Percentiles rank a stretch among this genome's conserved stretches.
These are phyloP conservation scores for Emergomyces africanus DNA, from an alignment of 2,329 filamentous ascomycete genomes.

Conservation along the genomic window DNA sequence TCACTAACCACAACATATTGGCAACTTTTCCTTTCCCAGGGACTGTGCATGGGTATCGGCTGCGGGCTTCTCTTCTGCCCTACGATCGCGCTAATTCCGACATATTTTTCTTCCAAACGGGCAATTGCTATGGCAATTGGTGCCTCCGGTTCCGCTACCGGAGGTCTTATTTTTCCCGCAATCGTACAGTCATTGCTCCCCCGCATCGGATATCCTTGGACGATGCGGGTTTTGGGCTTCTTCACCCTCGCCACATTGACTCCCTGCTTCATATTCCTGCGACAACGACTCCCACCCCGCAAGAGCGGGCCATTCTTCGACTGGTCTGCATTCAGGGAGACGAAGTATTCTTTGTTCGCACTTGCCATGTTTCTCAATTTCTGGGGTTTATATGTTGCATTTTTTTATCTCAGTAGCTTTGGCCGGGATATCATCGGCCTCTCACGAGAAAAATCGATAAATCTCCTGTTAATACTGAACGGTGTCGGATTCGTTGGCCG, in stretches of 20 bases:
- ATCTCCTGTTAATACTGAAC: constrained; percentile 53
- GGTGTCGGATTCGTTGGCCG: constrained; percentile 48
- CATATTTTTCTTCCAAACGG: constrained; percentile 49
- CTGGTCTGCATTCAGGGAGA: constrained; percentile 38
- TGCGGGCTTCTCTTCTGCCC: constrained; percentile 43
- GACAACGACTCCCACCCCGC: constrained; percentile 37
- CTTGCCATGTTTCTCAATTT: constrained; percentile 35
- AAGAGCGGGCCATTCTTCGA: constrained; percentile 41
- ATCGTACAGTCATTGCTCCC: constrained; percentile 45
- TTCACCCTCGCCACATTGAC: constrained; percentile 40
- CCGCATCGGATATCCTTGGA: constrained; percentile 51
- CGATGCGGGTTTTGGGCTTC: constrained; percentile 49
- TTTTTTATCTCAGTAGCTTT: constrained; percentile 36
- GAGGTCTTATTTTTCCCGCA: constrained; percentile 52
- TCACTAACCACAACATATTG: constrained; percentile 36
- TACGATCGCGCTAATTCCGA: constrained; percentile 42
- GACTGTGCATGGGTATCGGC: constrained; percentile 45
- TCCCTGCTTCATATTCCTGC: constrained; percentile 32
- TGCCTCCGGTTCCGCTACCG: constrained; percentile 47
- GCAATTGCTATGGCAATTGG: constrained; percentile 48
- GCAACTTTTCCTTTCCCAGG: constrained; percentile 40
- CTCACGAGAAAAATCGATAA: constrained; percentile 37
- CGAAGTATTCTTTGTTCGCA: constrained; percentile 33
- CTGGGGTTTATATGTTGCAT: constrained; percentile 43
- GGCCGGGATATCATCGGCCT: constrained; percentile 28